phyloP scores from a whole-genome alignment of 345 rosid species.

The Gossypium herbaceum region DNA sequence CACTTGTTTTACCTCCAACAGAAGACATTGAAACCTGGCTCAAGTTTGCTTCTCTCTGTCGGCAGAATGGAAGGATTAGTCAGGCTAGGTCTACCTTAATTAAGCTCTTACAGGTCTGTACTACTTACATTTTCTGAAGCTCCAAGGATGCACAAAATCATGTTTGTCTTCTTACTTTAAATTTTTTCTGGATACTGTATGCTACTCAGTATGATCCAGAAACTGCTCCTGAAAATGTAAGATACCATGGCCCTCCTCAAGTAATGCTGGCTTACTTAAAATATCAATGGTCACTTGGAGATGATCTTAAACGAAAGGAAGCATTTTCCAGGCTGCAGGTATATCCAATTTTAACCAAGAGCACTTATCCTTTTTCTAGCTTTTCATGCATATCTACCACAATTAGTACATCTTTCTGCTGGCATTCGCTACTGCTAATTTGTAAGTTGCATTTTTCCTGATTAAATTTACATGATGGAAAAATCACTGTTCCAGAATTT shows the following conservation, averaged over 20 bases:
- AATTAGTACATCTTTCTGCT: background rate
- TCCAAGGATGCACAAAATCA: conserved; percentile 24
- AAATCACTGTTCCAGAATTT: conserved; percentile 44
- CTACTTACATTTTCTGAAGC: conserved; percentile 20
- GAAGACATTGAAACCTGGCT: conserved; percentile 95
- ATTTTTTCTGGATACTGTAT: conserved; percentile 12
- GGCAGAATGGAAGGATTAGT: conserved; percentile 80
- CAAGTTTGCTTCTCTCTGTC: conserved; percentile 91
- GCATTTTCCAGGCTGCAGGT: conserved; percentile 90
- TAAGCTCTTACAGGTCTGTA: conserved; percentile 77
- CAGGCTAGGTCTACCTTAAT: conserved; percentile 95
- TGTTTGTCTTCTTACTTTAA: conserved; percentile 8
- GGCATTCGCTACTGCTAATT: conserved; percentile 8
- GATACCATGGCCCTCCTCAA: conserved; percentile 90
- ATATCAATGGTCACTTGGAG: conserved; percentile 98
- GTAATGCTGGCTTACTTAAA: conserved; percentile 90
- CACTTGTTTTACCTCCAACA: conserved; percentile 89
- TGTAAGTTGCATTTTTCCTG: background rate
- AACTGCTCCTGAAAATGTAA: conserved; percentile 58
- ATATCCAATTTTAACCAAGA: conserved; percentile 16
- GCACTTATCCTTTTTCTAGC: background rate
- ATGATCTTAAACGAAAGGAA: conserved; percentile 88
- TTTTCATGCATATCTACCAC: background rate
- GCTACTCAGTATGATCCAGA: conserved; percentile 84
- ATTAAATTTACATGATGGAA: too few relatives aligned